phyloP scores from a whole-genome alignment of 164 flowering plant species.

The Vitis labrusca region DNA sequence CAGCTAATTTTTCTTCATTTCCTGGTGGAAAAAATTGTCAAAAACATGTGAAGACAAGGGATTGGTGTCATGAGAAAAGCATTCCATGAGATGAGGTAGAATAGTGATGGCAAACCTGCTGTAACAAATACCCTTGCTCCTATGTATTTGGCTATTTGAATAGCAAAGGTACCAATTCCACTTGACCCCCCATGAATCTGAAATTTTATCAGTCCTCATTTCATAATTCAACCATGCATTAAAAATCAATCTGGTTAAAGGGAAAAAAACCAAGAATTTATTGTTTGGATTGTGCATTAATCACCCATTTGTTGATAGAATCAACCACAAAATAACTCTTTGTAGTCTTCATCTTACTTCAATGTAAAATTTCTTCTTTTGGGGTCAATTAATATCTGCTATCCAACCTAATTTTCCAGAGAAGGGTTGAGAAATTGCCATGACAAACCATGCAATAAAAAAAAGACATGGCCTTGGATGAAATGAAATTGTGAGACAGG shows the following conservation, averaged over 20 bases:
- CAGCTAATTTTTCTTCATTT: constrained; percentile 69
- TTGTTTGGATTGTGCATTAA: neutral
- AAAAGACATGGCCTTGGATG: no score
- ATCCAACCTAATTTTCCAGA: no score
- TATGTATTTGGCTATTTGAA: constrained; percentile 77
- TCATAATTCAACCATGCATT: neutral
- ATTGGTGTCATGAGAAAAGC: neutral
- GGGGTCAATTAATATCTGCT: no score
- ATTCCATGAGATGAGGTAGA: neutral
- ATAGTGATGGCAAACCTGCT: constrained; percentile 55
- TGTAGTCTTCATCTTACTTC: neutral
- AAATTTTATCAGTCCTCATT: constrained; percentile 13
- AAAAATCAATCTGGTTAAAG: neutral
- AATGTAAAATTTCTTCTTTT: neutral
- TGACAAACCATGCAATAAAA: no score
- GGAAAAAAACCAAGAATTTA: neutral
- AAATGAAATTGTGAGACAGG: no score
- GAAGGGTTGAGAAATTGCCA: no score
- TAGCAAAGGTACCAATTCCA: constrained; percentile 94
- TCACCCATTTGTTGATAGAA: neutral
- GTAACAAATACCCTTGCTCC: constrained; percentile 84
- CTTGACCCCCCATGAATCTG: constrained; percentile 97
- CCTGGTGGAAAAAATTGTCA: constrained; percentile 36
- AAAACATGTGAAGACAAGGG: neutral
- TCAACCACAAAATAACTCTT: neutral